phyloP scores from a whole-genome alignment of 805 yeast genomes.

The Monosporozyma siamensis region DNA sequence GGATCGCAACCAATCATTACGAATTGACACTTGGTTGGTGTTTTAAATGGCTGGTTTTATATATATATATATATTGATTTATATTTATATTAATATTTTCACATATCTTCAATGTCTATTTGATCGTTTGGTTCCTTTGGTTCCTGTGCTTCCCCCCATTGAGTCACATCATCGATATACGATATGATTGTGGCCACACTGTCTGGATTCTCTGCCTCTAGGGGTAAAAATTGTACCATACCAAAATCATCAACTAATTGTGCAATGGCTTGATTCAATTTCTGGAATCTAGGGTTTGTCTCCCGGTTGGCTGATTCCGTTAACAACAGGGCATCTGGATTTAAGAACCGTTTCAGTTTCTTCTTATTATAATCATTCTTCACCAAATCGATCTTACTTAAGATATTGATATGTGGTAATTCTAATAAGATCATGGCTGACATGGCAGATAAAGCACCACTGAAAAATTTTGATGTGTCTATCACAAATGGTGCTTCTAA shows the following conservation, averaged over 20 bases:
- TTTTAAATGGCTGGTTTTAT: no score
- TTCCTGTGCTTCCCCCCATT: constrained; percentile 94
- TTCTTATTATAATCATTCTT: constrained; percentile 69
- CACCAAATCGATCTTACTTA: constrained; percentile 79
- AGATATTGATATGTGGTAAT: constrained; percentile 85
- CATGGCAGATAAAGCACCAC: constrained; percentile 96
- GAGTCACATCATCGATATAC: constrained; percentile 93
- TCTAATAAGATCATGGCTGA: constrained; percentile 94
- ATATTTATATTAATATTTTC: not conserved
- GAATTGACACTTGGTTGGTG: no score
- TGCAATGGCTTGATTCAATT: constrained; percentile 74
- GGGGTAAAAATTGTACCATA: constrained; percentile 93
- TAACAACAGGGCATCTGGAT: constrained; percentile 82
- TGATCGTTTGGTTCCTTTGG: constrained; percentile 92
- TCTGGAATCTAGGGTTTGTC: constrained; percentile 51
- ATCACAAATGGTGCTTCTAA: constrained; percentile 90
- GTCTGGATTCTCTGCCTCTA: constrained; percentile 69
- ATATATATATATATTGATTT: not conserved
- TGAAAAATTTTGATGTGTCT: constrained; percentile 84
- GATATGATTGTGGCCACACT: constrained; percentile 75
- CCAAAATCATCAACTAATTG: constrained; percentile 93
- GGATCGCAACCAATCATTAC: no score
- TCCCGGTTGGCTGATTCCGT: constrained; percentile 37
- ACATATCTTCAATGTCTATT: constrained; percentile 45
- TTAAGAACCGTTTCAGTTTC: constrained; percentile 72